These are phyloP conservation scores for Candida montana DNA, from an alignment of 805 yeast genomes.

Conservation along the genomic window DNA sequence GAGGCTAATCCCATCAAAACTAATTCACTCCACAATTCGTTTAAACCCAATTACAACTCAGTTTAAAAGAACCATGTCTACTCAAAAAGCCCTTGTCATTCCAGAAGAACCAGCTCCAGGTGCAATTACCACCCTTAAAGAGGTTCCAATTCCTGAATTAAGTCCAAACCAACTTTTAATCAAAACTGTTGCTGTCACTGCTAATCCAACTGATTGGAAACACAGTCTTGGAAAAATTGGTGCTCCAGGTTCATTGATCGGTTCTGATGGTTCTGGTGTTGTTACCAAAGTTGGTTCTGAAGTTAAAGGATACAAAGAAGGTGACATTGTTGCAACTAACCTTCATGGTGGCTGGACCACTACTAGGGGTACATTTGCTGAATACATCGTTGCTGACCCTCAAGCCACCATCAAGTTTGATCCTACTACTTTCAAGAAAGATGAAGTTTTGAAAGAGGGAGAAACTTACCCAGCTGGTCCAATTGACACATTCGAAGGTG, in stretches of 20 bases:
- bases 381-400: conserved; percentile 46
- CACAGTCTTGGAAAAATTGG: conserved; percentile 40
- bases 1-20: too few relatives aligned
- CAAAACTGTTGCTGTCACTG: conserved; percentile 48
- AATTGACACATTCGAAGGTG: conserved; percentile 53
- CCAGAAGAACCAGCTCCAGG: conserved; percentile 14
- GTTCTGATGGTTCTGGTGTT: conserved; percentile 56
- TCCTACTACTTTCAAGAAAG: conserved; percentile 12
- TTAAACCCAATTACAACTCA: too few relatives aligned
- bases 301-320: conserved; percentile 38
- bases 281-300: conserved; percentile 47
- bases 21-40: too few relatives aligned
- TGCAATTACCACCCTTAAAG: conserved; percentile 7
- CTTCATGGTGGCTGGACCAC: conserved; percentile 47
- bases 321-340: conserved; percentile 55
- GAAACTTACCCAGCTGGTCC: conserved; percentile 30
- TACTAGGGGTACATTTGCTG: conserved; percentile 54
- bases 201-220: conserved; percentile 72
- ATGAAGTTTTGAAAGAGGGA: conserved; percentile 20
- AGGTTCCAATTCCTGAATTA: conserved; percentile 16
- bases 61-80: conserved; percentile 9
- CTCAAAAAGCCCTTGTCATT: conserved; percentile 20
- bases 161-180: conserved; percentile 35
- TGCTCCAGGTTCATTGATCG: conserved; percentile 44
- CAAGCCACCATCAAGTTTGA: conserved; percentile 27